Base-by-base conservation (phyloP, 495 filamentous ascomycete genomes). In the Talaromyces liani region DNA sequence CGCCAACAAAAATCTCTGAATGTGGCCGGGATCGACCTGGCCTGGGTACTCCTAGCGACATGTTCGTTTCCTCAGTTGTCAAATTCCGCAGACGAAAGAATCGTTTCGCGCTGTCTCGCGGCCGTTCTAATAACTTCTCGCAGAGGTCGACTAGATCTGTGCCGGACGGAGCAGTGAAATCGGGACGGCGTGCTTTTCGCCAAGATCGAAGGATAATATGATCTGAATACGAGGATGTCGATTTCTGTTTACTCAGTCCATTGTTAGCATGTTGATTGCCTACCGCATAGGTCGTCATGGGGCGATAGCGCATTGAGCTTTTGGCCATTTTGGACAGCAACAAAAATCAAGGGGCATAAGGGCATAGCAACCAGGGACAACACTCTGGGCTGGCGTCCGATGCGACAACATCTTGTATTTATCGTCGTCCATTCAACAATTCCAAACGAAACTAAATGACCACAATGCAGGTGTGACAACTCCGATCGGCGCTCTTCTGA, bases 21-120 rank as follows among this genome's bases (percentile, higher is more conserved):
- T 79, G 69, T 20, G 77, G 73, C 53, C 77, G 70, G 63, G 69
- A 67, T 62, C 72, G 65, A 20, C 71, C 61, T 33, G 69, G 61
- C 61, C 71, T 68, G 18, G 65, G 63, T 36, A 73, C 59, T 54
- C 68, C 63, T 54, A 58, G 34, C 29, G 53, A 34, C 54, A 64
- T 59, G 6, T 18, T 57, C 18, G 22, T 58, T 41, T 39, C 27
- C 22, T 29, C 14, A 54, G 74, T 67, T 51, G 61, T 63, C n/a
- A 58, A 58, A 33, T 73, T 69, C 58, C 75, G 74, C 64, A 79
- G 65, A 69, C 78, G 78, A 71, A 83, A 74, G 68, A 81, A 69
- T 60, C 78, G 78, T 74, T 79, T 78, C 18, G 45, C 45, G 25
- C 39, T 61, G 29, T 61, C 58, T 20, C 56, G 14, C 31, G 56